These are phyloP conservation scores for Erysimum cheiri DNA, from an alignment of 441 rosid species.

Conservation along the genomic window DNA sequence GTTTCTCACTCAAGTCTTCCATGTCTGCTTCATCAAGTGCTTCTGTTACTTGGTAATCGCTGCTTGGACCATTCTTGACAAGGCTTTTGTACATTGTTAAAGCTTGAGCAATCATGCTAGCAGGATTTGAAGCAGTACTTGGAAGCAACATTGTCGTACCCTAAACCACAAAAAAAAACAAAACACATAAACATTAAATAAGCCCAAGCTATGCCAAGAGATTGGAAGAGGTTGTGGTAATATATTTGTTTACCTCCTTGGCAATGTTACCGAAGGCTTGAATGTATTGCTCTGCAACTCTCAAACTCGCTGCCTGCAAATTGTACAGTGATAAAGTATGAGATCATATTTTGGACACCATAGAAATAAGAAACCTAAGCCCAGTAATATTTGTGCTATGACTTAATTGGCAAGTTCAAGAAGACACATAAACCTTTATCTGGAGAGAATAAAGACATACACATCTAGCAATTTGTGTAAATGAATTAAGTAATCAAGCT, in stretches of 20 bases:
- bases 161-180: slow-evolving; percentile 42
- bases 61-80: slow-evolving; percentile 48
- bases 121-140: slow-evolving; percentile 65
- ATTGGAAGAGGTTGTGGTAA: neutral
- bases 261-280: slow-evolving; percentile 92
- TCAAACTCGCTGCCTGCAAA: slow-evolving; percentile 46
- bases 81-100: slow-evolving; percentile 79
- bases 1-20: slow-evolving; percentile 39
- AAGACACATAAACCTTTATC: slow-evolving; percentile 17
- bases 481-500: slow-evolving; percentile 33
- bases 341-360: slow-evolving; percentile 8
- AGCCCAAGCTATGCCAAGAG: neutral
- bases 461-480: neutral
- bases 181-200: slow-evolving; percentile 19
- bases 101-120: slow-evolving; percentile 83
- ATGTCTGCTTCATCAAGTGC: slow-evolving; percentile 28
- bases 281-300: slow-evolving; percentile 69
- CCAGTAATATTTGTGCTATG: neutral
- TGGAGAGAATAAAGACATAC: neutral
- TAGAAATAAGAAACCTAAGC: neutral
- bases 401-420: slow-evolving; percentile 4
- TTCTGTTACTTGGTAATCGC: slow-evolving; percentile 38
- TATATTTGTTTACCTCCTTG: slow-evolving; percentile 64
- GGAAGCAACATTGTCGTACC: slow-evolving; percentile 94
- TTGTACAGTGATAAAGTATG: slow-evolving; percentile 7